Evolutionary conservation across 495 filamentous ascomycete species (phyloP), one percentile per base, ranked within the genome.

Genomic region (Talaromyces adpressus): DNA sequence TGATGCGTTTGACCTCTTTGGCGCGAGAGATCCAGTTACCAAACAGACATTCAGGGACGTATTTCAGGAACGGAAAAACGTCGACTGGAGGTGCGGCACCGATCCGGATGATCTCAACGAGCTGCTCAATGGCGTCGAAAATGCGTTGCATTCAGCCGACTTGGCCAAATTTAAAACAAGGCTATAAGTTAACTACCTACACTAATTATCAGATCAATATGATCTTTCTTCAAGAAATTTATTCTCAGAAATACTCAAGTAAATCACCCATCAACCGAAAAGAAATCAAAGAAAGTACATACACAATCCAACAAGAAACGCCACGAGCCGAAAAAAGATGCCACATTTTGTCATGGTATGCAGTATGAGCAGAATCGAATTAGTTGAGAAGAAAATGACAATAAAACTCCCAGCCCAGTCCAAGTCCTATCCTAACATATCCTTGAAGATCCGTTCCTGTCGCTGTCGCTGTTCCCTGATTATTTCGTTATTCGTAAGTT

Each of bases 21-120:
- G 75, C 69, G 78, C 64, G 54, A 70, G 63, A 22, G 56, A 29
- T 25, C 39, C 63, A 36, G 61, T 29, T 11, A 23, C 18, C 9
- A 30, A 49, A 64, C 83, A 80, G 20, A 57, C 22, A 76, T 79
- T 83, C 12, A 73, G 70, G 1, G 14, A 41, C 36, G 36, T 16
- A 41, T 41, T 41, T 41, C 12, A 41, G 4, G 11, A 12, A 16
- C 12, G 36, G 36, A 11, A 41, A 41, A 14, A 41, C 14, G 36
- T 41, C 36, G 3, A 41, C 36, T 41, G 36, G 36, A 41, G 36
- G 36, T 16, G 36, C n/a, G 14, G 36, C 36, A 16, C 36, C 36
- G 36, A 16, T 41, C 14, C 12, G 36, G 36, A 41, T 12, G 3
- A 41, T 41, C 36, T 41, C 36, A 11, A 16, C 36, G 12, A 41